Conservation (phyloP, 1,284 basidiomycete genomes). For the Leccinum griseonigrum region DNA sequence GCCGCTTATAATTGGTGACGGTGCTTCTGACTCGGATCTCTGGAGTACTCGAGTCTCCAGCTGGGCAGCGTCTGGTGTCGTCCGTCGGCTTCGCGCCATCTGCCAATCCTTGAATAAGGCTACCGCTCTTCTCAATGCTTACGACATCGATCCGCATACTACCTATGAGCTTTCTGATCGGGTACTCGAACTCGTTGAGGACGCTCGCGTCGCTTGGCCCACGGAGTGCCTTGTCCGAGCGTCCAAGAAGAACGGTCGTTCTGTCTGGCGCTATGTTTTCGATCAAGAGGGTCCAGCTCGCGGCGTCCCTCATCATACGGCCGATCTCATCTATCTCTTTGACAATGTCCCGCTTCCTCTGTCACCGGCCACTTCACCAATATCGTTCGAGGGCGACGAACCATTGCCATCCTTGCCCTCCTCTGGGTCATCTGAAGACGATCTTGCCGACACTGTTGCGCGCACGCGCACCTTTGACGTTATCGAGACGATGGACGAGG, state of each 20-base stretch:
- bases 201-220: conserved; percentile 72
- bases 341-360: conserved; percentile 60
- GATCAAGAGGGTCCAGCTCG: conserved; percentile 71
- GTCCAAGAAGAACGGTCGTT: conserved; percentile 46
- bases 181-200: conserved; percentile 67
- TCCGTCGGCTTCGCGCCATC: conserved; percentile 65
- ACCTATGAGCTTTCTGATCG: conserved; percentile 63
- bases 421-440: conserved; percentile 30
- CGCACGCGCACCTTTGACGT: conserved; percentile 26
- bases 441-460: conserved; percentile 30
- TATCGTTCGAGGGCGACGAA: conserved; percentile 39
- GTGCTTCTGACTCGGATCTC: conserved; percentile 58
- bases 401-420: conserved; percentile 31
- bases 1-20: conserved; percentile 73
- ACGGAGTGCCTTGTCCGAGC: conserved; percentile 57
- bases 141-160: conserved; percentile 62
- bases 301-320: conserved; percentile 61
- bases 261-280: conserved; percentile 74
- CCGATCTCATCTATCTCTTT: conserved; percentile 72
- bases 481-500: conserved; percentile 30
- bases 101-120: conserved; percentile 66
- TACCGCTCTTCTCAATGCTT: conserved; percentile 57
- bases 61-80: conserved; percentile 60
- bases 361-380: conserved; percentile 32
- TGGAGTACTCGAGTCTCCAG: conserved; percentile 57